Evolutionary conservation across 176 grass and related monocot species (phyloP).

Genomic region (Microstegium vimineum): DNA sequence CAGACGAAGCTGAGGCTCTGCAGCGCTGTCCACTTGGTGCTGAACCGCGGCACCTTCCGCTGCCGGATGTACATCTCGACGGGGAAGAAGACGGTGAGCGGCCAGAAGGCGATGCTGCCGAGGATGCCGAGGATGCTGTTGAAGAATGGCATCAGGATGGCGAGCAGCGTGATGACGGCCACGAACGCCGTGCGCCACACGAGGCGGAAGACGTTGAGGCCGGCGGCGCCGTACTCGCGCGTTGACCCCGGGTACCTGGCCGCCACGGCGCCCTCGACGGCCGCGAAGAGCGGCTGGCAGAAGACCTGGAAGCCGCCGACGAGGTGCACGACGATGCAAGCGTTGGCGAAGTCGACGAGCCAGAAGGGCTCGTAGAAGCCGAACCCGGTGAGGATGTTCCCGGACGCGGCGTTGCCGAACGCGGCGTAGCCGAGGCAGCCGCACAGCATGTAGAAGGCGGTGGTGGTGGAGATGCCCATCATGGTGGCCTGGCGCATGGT

Average conservation of each 20-base stretch:
- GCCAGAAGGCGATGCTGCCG: conserved; percentile 84
- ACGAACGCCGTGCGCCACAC: conserved; percentile 69
- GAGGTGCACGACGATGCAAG: conserved; percentile 77
- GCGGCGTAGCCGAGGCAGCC: conserved; percentile 79
- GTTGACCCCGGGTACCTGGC: conserved; percentile 6
- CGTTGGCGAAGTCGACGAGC: conserved; percentile 73
- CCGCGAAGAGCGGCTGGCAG: conserved; percentile 70
- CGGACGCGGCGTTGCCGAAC: conserved; percentile 61
- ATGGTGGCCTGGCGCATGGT: conserved; percentile 62
- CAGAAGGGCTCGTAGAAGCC: conserved; percentile 89
- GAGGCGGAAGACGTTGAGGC: conserved; percentile 41
- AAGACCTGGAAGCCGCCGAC: conserved; percentile 80
- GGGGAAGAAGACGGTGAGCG: conserved; percentile 85
- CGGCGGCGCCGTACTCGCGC: not conserved
- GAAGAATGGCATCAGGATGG: conserved; percentile 81
- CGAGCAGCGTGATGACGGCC: conserved; percentile 49
- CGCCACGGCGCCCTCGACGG: conserved; percentile 38
- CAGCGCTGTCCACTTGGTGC: conserved; percentile 50
- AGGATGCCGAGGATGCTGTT: conserved; percentile 80
- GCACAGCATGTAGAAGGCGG: conserved; percentile 70
- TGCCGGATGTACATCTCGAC: conserved; percentile 79
- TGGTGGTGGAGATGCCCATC: conserved; percentile 60
- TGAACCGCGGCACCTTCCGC: conserved; percentile 20
- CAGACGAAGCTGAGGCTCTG: conserved; percentile 78
- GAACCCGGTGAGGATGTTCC: conserved; percentile 90